Base-by-base conservation (phyloP, 169 alveolate genomes). In the Plasmodium knowlesi region DNA sequence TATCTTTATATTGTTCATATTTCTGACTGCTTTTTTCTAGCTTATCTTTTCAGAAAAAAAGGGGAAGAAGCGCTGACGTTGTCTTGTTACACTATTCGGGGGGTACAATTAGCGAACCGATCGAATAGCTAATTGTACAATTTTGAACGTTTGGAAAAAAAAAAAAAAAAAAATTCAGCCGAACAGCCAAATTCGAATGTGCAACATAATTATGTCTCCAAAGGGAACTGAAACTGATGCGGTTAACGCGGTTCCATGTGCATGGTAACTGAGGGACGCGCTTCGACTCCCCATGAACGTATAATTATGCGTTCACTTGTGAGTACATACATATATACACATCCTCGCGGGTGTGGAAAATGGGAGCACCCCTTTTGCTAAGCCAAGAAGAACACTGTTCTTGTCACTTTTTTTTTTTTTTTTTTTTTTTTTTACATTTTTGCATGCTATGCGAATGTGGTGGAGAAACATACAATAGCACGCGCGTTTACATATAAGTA, bases 1-100 rank as follows among this genome's bases (percentile, higher is more conserved):
- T 32, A 86, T 14, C 86, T 86, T 86, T 25, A 86, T 34, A 53
- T 46, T 54, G 67, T 74, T 86, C 93, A 86, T 86, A 46, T 53
- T 81, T 71, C 72, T 30, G 22, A 74, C n/a, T 14, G 10, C 14
- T 32, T 5, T 74, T 30, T 74, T 74, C 57, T 74, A 74, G 43
- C 19, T 74, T 74, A 22, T 16, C 30, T 37, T n/a, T 34, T 34
- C 16, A n/a, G 4, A 25, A 72, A 14, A 76, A 76, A 30, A 9
- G 30, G 54, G 54, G 57, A 79, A 79, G 54, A 79, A 19, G 25
- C 46, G 32, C 46, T 8, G 57, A 43, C 8, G 34, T 79, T 22
- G 54, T 32, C 3, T 25, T 8, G 37, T 50, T 28, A 25, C 25
- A 43, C 78, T 16, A 5, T 53, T 30, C 37, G 19, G 76, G 19